Evolutionary conservation across 148 eudicot species (phyloP).

Genomic region (Camellia lanceoleosa): DNA sequence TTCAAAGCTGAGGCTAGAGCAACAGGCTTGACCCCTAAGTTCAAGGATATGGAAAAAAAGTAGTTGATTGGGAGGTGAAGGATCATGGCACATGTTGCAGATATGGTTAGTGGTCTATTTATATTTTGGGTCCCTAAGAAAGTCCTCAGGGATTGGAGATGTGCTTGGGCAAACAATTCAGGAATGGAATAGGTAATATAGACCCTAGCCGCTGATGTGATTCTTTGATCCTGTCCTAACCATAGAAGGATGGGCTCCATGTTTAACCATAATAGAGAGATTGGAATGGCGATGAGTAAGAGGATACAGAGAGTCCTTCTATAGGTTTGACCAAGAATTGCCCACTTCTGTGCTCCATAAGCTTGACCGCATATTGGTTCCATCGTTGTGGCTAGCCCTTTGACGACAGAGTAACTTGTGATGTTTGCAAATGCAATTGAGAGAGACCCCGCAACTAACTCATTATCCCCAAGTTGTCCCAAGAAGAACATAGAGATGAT

Average conservation of each 20-base stretch:
- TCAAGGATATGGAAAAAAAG: constrained; percentile 28
- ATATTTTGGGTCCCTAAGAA: constrained; percentile 43
- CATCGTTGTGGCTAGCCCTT: constrained; percentile 39
- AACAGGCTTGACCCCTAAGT: constrained; percentile 43
- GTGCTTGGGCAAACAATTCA: constrained; percentile 41
- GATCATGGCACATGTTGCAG: constrained; percentile 32
- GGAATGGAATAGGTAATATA: constrained; percentile 41
- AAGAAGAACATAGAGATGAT: constrained; percentile 36
- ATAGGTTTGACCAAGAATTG: constrained; percentile 30
- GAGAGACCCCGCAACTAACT: constrained; percentile 38
- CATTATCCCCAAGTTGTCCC: constrained; percentile 34
- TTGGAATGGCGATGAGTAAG: constrained; percentile 28
- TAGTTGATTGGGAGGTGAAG: constrained; percentile 41
- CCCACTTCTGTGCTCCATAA: constrained; percentile 30
- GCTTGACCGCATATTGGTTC: constrained; percentile 45
- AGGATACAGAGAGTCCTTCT: constrained; percentile 36
- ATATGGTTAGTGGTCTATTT: constrained; percentile 29
- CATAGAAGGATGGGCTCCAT: constrained; percentile 34
- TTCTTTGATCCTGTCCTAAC: constrained; percentile 32
- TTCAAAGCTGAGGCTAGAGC: constrained; percentile 43
- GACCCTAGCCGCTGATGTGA: constrained; percentile 30
- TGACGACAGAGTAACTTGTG: constrained; percentile 34
- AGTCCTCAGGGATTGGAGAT: constrained; percentile 37
- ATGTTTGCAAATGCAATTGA: constrained; percentile 39
- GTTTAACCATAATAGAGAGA: constrained; percentile 42